Evolutionary conservation across 352 stramenopile species (phyloP), one percentile per base, ranked within the genome.

Genomic region (Plasmopara viticola): DNA sequence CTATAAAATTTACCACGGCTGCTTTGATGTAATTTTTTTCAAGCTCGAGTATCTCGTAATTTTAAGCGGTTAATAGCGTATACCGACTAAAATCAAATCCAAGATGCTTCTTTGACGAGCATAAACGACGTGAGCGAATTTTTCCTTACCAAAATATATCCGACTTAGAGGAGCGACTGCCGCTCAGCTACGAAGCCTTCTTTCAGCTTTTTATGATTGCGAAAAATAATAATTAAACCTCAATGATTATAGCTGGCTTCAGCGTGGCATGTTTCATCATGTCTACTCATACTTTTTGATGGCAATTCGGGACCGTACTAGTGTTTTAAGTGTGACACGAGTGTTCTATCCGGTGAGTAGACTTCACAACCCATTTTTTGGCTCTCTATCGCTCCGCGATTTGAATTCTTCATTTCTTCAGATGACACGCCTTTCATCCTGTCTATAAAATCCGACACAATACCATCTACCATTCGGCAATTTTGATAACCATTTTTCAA

Each of bases 401-500:
- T 42, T 51, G 18, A 18, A 17, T n/a, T 37, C 14, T 47, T 31
- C 33, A 12, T 57, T 31, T 41, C 42, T 0, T 57, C 51, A 7
- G 18, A 51, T 1, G 42, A 57, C n/a, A 57, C 42, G 37, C 13
- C 51, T 12, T 15, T 9, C 2, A 42, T 17, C 25, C 6, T 57
- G 6, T 51, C 43, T 4, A 17, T 12, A 9, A 43, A 58, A 5
- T 33, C 20, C 4, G 20, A 42, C 2, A 29, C 35, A 2, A 58
- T 58, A 7, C 31, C 33, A 6, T 15, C 41, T 4, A 51, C 30
- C 5, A 30, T 51, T 13, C 42, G 51, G 4, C 6, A 20, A 17
- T 57, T 51, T 38, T 51, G 51, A 44, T 43, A 14, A 45, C 17
- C 1, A 7, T 57, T 0, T 57, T 57, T 31, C 51, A 51, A 30